Conservation (phyloP, 1,139 yeast species). For the Saccharomyces hybrid region DNA sequence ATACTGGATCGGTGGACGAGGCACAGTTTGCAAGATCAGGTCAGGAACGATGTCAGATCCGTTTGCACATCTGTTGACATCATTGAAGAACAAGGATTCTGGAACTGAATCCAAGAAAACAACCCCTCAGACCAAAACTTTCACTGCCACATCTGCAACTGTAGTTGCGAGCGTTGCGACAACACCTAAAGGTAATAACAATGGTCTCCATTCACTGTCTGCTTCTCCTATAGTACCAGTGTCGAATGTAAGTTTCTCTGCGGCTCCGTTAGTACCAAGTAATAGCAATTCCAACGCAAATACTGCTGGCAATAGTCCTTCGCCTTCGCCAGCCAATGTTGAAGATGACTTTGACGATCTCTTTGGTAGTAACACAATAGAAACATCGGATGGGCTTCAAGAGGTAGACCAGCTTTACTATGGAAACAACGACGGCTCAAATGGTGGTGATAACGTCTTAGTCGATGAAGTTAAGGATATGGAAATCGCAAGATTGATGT, state of each 20-base stretch:
- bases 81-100: slow-evolving; percentile 22
- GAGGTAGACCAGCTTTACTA: slow-evolving; percentile 1
- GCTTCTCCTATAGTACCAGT: not conserved
- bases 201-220: not conserved
- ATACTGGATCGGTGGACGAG: not conserved
- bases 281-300: not conserved
- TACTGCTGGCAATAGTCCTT: not conserved
- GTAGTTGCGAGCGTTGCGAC: not conserved
- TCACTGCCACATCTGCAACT: not conserved
- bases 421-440: slow-evolving; percentile 11
- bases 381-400: not conserved
- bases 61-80: slow-evolving; percentile 40
- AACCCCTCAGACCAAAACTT: not conserved
- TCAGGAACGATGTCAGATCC: slow-evolving; percentile 31
- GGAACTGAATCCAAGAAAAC: not conserved
- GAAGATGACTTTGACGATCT: slow-evolving; percentile 18
- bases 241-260: not conserved
- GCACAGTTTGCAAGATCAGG: not conserved
- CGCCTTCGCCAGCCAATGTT: not conserved
- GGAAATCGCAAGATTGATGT: slow-evolving; percentile 31
- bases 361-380: slow-evolving; percentile 6
- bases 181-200: not conserved
- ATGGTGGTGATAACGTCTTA: slow-evolving; percentile 5
- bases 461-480: slow-evolving; percentile 30
- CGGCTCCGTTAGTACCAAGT: not conserved